Base-by-base conservation (phyloP, 805 yeast genomes). In the Candida montana region DNA sequence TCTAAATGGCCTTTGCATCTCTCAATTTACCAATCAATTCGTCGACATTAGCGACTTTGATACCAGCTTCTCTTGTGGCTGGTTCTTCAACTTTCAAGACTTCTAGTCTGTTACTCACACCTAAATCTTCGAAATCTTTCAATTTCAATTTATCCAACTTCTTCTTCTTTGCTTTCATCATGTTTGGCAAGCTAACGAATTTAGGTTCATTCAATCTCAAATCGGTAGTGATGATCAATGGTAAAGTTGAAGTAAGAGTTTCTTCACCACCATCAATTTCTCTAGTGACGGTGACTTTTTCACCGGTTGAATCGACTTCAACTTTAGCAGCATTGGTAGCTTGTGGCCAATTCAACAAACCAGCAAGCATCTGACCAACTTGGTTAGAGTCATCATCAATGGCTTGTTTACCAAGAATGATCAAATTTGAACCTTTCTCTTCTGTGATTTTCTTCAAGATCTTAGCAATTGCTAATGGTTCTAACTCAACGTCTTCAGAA, bases 91-190 rank as follows among this genome's bases (percentile, higher is more conserved):
- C 82, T 58, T 79, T 76, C 44, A 86, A 57, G 3, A 80, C 70
- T 58, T 85, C 80, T 46, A 90, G 65, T 54, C 91, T 77, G 29
- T 76, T 74, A 26, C 75, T 62, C 10, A 79, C 58, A 33, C 81
- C 84, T 27, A 83, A 72, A n/a, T 81, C 52, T 18, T 26, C 84
- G 46, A 86, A 75, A 53, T 85, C 95, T n/a, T 58, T 68, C 17
- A 81, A 64, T 62, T 68, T 74, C 65, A 63, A 77, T 62, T 57
- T 77, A 71, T 79, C 87, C 61, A 90, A 71, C 4, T 96, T 96
- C 72, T 88, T 90, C 78, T 90, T 90, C 72, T 93, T 93, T 42
- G 98, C 98, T 72, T 93, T 93, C 98, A 93, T 93, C 69, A 90
- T 77, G 63, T 91, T 93, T 46, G 96, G 97, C 59, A 93, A 73